These are phyloP conservation scores for Rhinocladiella similis DNA, from an alignment of 2,329 filamentous ascomycete species.

Conservation along the genomic window DNA sequence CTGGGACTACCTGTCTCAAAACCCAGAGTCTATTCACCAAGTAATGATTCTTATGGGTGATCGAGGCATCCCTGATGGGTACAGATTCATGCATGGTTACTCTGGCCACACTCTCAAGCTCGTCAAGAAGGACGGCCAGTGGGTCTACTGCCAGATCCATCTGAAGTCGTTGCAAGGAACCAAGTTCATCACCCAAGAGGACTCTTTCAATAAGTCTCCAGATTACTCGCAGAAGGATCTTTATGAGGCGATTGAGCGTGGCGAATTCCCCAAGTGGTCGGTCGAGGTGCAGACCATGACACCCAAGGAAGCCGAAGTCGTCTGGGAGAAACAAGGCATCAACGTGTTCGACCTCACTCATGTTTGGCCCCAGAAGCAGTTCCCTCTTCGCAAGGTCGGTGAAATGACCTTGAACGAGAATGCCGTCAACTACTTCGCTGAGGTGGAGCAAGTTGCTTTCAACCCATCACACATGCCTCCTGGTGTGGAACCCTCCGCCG, in stretches of 20 bases:
- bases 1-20: slow-evolving; percentile 52
- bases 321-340: slow-evolving; percentile 66
- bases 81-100: slow-evolving; percentile 58
- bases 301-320: slow-evolving; percentile 57
- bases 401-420: slow-evolving; percentile 57
- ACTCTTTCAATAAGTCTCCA: slow-evolving; percentile 51
- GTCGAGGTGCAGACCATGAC: slow-evolving; percentile 55
- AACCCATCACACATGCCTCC: slow-evolving; percentile 67
- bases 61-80: slow-evolving; percentile 56
- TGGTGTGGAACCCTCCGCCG: slow-evolving; percentile 68
- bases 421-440: slow-evolving; percentile 62
- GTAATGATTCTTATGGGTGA: slow-evolving; percentile 57
- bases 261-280: slow-evolving; percentile 55
- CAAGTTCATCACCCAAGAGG: slow-evolving; percentile 54
- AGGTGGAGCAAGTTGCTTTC: slow-evolving; percentile 71
- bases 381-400: slow-evolving; percentile 55
- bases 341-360: slow-evolving; percentile 58
- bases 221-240: slow-evolving; percentile 57
- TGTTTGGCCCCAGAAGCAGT: slow-evolving; percentile 55
- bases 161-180: slow-evolving; percentile 55
- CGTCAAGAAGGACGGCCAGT: slow-evolving; percentile 54
- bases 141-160: slow-evolving; percentile 56
- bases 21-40: slow-evolving; percentile 56
- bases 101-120: slow-evolving; percentile 55
- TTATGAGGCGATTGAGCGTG: slow-evolving; percentile 53